These are phyloP conservation scores for Leucoagaricus sp. DNA, from an alignment of 1,284 basidiomycete genomes.

Conservation along the genomic window DNA sequence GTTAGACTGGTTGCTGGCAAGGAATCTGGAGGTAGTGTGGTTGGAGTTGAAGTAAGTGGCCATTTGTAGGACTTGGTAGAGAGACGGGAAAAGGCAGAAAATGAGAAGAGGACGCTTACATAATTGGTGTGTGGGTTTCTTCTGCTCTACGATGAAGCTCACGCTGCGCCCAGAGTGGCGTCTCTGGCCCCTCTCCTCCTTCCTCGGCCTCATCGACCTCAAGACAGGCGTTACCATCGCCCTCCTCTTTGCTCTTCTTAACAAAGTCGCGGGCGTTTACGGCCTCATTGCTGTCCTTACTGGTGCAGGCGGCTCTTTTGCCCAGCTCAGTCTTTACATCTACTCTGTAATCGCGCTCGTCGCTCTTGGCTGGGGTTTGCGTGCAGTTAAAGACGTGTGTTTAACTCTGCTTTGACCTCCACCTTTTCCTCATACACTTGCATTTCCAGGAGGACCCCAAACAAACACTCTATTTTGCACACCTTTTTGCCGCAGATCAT, in stretches of 20 bases:
- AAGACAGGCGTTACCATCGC: conserved; percentile 88
- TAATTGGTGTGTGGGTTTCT: conserved; percentile 13
- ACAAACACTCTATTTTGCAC: conserved; percentile 86
- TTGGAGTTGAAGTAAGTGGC: conserved; percentile 72
- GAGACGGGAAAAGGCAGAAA: conserved; percentile 15
- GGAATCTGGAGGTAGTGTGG: conserved; percentile 73
- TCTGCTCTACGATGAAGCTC: conserved; percentile 60
- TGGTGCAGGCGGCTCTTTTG: conserved; percentile 83
- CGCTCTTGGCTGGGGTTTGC: conserved; percentile 86
- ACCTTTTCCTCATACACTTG: not conserved
- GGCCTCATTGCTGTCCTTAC: conserved; percentile 91
- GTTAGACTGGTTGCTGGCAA: conserved; percentile 42
- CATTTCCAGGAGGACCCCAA: conserved; percentile 78
- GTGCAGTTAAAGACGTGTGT: conserved; percentile 77
- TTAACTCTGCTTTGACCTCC: not conserved
- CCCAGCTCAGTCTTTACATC: conserved; percentile 90
- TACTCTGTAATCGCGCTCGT: conserved; percentile 88
- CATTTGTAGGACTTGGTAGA: conserved; percentile 7
- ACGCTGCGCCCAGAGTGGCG: conserved; percentile 79
- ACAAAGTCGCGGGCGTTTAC: conserved; percentile 98
- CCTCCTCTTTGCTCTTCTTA: conserved; percentile 87
- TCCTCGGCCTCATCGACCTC: conserved; percentile 83
- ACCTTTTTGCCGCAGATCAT: conserved; percentile 92
- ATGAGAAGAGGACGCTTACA: conserved; percentile 10
- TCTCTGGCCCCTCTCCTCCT: conserved; percentile 78